A percentile compares a stretch with the other conserved stretches of the same genome.
phyloP scores from a whole-genome alignment of 306 rosid genomes.

The Canavalia gladiata region DNA sequence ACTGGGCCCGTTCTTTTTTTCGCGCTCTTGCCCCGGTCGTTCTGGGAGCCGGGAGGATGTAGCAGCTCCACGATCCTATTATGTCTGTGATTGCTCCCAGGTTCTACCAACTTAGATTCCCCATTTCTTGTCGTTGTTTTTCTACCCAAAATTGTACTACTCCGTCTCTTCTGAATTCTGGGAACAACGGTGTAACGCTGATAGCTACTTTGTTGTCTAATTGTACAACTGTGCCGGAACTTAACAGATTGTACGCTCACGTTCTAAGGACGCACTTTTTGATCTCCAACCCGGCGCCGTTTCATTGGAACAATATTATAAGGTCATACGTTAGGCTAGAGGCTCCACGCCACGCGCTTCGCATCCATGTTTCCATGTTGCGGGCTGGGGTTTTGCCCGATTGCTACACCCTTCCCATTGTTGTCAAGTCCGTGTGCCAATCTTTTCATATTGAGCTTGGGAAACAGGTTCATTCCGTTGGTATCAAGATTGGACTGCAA shows the following conservation, averaged over 20 bases:
- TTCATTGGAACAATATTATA: constrained; percentile 75
- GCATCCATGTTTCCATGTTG: constrained; percentile 56
- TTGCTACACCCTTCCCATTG: constrained; percentile 72
- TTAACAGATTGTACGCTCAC: constrained; percentile 59
- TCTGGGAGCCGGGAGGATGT: neutral
- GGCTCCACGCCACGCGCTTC: constrained; percentile 62
- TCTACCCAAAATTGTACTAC: constrained; percentile 18
- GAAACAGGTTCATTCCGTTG: constrained; percentile 65
- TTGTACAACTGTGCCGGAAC: constrained; percentile 43
- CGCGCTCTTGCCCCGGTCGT: no score
- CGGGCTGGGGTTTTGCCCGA: constrained; percentile 69
- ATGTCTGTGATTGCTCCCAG: constrained; percentile 4
- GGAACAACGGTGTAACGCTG: constrained; percentile 41
- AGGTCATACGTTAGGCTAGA: constrained; percentile 67
- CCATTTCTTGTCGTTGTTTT: constrained; percentile 34
- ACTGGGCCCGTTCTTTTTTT: neutral
- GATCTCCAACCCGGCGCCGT: constrained; percentile 55
- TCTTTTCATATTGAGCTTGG: constrained; percentile 55
- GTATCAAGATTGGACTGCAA: constrained; percentile 66
- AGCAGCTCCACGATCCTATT: neutral
- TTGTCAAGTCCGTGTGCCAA: constrained; percentile 65
- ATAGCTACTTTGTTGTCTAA: constrained; percentile 54
- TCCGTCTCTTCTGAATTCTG: neutral
- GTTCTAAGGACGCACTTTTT: constrained; percentile 58
- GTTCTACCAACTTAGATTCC: constrained; percentile 41